A percentile compares a stretch with the other conserved stretches of the same genome.
Evolutionary conservation across 257 asterid species (phyloP).

Genomic region (Anisodus acutangulus): DNA sequence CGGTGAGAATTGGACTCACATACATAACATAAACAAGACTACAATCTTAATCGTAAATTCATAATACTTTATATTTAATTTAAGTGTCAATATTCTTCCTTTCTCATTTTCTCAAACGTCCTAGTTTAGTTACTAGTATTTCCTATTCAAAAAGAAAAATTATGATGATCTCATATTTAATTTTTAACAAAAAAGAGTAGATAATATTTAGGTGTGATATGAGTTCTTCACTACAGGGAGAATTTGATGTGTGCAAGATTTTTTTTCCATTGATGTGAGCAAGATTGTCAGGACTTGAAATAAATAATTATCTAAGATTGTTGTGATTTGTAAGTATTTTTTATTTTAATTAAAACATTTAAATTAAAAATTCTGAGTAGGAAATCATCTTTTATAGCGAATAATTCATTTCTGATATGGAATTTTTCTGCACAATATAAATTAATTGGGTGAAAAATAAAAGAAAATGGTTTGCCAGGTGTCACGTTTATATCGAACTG

Average conservation of each 20-base stretch:
- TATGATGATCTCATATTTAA: not conserved
- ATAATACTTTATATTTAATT: not conserved
- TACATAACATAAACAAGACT: too few relatives aligned
- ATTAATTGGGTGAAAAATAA: too few relatives aligned
- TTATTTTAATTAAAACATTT: too few relatives aligned
- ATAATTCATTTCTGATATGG: too few relatives aligned
- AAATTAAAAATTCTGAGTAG: too few relatives aligned
- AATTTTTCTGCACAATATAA: too few relatives aligned
- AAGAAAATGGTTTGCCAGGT: not conserved
- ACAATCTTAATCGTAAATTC: too few relatives aligned
- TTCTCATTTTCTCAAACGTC: not conserved
- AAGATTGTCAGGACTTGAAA: not conserved
- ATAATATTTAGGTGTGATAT: constrained; percentile 1
- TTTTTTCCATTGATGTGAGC: not conserved
- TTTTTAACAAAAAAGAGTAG: not conserved
- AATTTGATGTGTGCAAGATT: not conserved
- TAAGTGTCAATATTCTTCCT: not conserved
- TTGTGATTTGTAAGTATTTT: too few relatives aligned
- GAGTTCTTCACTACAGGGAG: not conserved
- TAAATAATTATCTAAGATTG: too few relatives aligned
- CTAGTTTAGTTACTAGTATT: not conserved
- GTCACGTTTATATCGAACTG: not conserved
- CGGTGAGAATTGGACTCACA: too few relatives aligned
- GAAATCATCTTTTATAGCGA: too few relatives aligned
- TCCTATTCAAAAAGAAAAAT: not conserved